Percentiles rank a stretch among this genome's conserved stretches.
phyloP scores from a whole-genome alignment of 441 rosid genomes.

The Isatis lusitanica region DNA sequence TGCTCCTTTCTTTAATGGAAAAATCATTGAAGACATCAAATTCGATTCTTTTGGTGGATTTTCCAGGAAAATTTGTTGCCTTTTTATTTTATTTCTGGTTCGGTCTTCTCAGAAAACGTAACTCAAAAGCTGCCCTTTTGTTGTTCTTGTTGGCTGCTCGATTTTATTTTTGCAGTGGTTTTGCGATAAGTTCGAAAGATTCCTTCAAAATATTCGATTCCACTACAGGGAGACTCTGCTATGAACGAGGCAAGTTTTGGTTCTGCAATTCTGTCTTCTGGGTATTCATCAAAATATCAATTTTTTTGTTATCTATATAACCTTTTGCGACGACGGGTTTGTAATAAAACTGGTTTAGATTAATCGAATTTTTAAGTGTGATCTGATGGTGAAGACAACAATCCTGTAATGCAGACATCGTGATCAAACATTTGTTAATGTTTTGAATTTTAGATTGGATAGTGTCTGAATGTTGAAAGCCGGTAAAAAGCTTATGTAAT shows the following conservation, averaged over 20 bases:
- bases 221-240: conserved; percentile 75
- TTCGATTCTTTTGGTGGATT: not conserved
- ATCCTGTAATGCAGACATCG: conserved; percentile 9
- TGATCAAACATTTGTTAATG: not conserved
- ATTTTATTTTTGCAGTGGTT: conserved; percentile 49
- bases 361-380: not conserved
- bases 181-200: conserved; percentile 66
- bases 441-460: not conserved
- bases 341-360: not conserved
- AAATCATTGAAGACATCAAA: not conserved
- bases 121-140: conserved; percentile 18
- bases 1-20: not conserved
- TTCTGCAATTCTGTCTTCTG: not conserved
- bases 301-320: not conserved
- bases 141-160: not conserved
- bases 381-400: not conserved
- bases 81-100: not conserved
- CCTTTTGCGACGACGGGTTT: conserved; percentile 3
- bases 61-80: not conserved
- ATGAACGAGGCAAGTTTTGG: conserved; percentile 64
- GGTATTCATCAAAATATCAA: not conserved
- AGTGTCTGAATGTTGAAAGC: conserved; percentile 15
- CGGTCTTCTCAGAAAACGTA: not conserved
- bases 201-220: conserved; percentile 81
- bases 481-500: too few species aligned